Percentiles rank a stretch among this genome's conserved stretches.
phyloP scores from a whole-genome alignment of 345 rosid genomes.

The Rhodamnia rubescens region DNA sequence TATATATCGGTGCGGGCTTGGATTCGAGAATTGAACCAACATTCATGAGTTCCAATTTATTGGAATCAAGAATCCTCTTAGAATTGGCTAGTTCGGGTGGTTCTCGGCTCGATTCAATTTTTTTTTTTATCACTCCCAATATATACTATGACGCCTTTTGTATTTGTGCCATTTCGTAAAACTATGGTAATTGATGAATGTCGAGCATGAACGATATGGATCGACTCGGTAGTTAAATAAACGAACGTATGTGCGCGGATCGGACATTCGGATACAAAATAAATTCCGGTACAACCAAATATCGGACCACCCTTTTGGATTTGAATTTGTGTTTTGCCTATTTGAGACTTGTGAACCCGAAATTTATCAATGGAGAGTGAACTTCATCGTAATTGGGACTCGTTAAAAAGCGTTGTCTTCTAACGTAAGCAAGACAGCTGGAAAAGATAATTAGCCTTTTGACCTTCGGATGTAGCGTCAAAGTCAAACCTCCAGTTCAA shows the following conservation, averaged over 20 bases:
- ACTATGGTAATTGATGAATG: not conserved
- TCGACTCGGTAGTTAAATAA: not conserved
- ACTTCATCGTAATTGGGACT: not conserved
- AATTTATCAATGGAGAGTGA: not conserved
- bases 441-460: not conserved
- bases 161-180: not conserved
- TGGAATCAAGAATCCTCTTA: no score
- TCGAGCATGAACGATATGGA: no score
- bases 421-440: not conserved
- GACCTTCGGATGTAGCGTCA: not conserved
- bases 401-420: not conserved
- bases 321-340: not conserved
- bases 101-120: fast-evolving
- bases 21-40: no score
- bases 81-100: no score
- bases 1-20: no score
- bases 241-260: not conserved
- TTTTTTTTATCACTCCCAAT: no score
- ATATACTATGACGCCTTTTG: not conserved
- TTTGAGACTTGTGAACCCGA: not conserved
- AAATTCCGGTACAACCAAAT: not conserved
- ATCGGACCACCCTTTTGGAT: not conserved
- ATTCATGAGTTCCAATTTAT: no score
- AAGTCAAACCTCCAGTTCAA: not conserved
- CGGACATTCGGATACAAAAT: not conserved